Percentiles rank a stretch among this genome's conserved stretches.
Conservation (phyloP, 2,329 filamentous ascomycete genomes). For the Talaromyces funiculosus region DNA sequence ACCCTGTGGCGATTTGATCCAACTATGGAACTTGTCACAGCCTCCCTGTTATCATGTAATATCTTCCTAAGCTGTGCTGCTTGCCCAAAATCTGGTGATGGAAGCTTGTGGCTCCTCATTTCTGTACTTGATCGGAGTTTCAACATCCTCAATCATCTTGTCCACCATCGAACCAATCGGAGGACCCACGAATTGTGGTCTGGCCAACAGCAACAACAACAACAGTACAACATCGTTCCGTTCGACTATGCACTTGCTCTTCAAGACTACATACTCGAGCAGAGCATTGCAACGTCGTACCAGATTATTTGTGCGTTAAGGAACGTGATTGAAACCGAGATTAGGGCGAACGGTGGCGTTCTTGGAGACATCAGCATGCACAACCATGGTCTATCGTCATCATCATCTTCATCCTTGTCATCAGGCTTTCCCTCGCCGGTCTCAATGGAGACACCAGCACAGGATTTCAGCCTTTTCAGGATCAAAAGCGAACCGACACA, state of each 20-base stretch:
- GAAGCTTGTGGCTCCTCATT: slow-evolving; percentile 25
- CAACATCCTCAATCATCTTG: slow-evolving; percentile 28
- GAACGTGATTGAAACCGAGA: neutral
- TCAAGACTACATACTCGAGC: slow-evolving; percentile 7
- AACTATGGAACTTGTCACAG: slow-evolving; percentile 27
- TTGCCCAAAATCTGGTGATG: slow-evolving; percentile 26
- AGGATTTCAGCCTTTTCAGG: neutral
- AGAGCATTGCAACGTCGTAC: neutral
- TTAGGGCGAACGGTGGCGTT: neutral
- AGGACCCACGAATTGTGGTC: neutral
- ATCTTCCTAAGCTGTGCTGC: slow-evolving; percentile 26
- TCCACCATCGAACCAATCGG: slow-evolving; percentile 11
- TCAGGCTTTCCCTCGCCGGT: neutral
- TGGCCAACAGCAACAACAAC: neutral
- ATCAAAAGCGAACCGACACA: neutral
- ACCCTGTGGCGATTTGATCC: slow-evolving; percentile 27
- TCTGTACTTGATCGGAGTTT: slow-evolving; percentile 28
- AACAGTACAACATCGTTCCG: neutral
- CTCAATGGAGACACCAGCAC: neutral
- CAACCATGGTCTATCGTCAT: neutral
- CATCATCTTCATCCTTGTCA: neutral
- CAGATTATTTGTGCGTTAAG: slow-evolving; percentile 4
- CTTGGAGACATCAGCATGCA: neutral
- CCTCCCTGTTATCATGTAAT: slow-evolving; percentile 26
- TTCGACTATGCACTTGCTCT: slow-evolving; percentile 4